Percentiles rank a stretch among this genome's conserved stretches.
These are phyloP conservation scores for Termitomyces sp. DNA, from an alignment of 768 basidiomycete species.

Conservation along the genomic window DNA sequence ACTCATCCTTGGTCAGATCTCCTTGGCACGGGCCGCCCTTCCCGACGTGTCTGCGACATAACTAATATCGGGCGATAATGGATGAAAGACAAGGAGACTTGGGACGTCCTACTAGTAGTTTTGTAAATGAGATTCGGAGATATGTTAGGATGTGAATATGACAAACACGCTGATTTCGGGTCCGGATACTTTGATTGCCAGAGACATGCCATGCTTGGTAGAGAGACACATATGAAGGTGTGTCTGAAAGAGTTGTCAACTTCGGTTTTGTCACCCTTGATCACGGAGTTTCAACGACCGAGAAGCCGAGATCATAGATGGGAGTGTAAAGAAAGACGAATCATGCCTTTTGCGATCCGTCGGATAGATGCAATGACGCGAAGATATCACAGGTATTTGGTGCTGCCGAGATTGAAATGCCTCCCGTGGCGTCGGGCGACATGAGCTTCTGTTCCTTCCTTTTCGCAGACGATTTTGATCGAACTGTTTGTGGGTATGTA, in stretches of 20 bases:
- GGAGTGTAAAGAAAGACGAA: too few relatives aligned
- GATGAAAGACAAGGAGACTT: too few relatives aligned
- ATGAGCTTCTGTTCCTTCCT: background rate
- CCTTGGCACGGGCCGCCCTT: background rate
- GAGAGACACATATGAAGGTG: background rate
- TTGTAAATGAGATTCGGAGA: constrained; percentile 3
- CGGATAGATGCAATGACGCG: background rate
- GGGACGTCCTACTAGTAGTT: background rate
- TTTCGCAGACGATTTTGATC: constrained; percentile 1
- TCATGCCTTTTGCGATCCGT: background rate
- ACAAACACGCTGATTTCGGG: constrained; percentile 14
- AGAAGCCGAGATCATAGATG: constrained; percentile 4
- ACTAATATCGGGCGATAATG: too few relatives aligned
- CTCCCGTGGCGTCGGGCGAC: background rate
- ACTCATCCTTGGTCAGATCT: background rate
- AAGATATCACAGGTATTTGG: constrained; percentile 1
- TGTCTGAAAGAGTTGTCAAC: background rate
- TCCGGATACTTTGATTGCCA: constrained; percentile 5
- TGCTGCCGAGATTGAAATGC: background rate
- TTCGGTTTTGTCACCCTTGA: background rate
- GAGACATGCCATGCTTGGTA: background rate
- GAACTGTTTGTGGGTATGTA: background rate
- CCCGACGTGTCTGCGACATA: too few relatives aligned
- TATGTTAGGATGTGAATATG: constrained; percentile 4
- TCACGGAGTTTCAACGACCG: constrained; percentile 3